A percentile compares a stretch with the other conserved stretches of the same genome.
Evolutionary conservation across 2,329 filamentous ascomycete species (phyloP).

Genomic region (Talaromyces pinophilus): DNA sequence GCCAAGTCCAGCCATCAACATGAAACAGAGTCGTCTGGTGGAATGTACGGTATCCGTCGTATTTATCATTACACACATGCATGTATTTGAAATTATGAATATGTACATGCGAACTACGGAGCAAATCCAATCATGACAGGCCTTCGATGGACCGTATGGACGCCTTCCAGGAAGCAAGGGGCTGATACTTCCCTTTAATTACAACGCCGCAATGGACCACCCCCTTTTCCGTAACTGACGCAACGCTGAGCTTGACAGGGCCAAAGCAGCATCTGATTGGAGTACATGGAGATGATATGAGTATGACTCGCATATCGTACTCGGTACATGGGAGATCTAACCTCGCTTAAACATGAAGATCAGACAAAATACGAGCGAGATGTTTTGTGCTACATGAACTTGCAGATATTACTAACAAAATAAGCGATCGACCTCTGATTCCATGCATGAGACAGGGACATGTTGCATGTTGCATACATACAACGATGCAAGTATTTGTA

Average conservation of each 20-base stretch:
- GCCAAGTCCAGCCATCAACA: neutral
- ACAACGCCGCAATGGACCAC: neutral
- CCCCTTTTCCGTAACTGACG: neutral
- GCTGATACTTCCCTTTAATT: neutral
- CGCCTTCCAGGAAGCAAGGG: conserved; percentile 16
- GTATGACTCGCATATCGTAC: conserved; percentile 1
- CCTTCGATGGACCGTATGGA: neutral
- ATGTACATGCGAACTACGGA: neutral
- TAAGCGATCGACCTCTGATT: neutral
- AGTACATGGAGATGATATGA: too few relatives aligned
- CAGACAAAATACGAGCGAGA: neutral
- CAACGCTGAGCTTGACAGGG: neutral
- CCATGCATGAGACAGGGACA: neutral
- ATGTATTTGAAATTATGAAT: neutral
- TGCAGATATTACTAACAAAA: neutral
- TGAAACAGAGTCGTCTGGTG: conserved; percentile 3
- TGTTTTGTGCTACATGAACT: neutral
- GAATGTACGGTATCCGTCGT: neutral
- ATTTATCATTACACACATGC: neutral
- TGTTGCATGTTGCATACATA: neutral
- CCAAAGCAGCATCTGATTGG: neutral
- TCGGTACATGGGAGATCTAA: neutral
- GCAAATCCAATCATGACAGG: neutral
- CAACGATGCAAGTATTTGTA: neutral
- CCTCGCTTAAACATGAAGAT: conserved; percentile 7